Conservation (phyloP, 257 asterid genomes). For the Fraxinus americana region DNA sequence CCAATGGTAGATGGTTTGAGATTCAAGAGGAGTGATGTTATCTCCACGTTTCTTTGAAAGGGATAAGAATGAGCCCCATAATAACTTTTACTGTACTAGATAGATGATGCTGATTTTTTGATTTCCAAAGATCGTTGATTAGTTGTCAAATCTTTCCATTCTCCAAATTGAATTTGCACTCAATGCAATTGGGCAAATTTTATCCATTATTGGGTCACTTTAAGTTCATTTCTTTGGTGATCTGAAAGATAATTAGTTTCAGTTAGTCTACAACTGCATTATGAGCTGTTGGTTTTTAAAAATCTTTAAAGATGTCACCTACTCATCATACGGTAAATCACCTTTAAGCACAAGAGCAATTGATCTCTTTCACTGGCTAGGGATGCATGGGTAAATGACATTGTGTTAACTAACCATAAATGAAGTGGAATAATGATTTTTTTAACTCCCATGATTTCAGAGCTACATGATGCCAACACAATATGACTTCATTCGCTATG, state of each 20-base stretch:
- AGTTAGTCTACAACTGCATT: neutral
- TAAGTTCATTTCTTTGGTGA: constrained; percentile 11
- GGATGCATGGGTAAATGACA: neutral
- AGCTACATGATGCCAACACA: neutral
- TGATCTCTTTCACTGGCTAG: neutral
- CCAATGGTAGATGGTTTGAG: neutral
- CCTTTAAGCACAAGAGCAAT: constrained; percentile 5
- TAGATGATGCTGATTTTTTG: constrained; percentile 11
- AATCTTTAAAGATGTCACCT: neutral
- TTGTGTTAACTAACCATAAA: neutral
- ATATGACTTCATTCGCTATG: constrained; percentile 8
- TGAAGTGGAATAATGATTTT: neutral
- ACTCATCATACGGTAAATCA: constrained; percentile 11
- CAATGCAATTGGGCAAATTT: neutral
- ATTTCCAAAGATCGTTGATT: neutral
- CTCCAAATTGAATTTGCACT: constrained; percentile 11
- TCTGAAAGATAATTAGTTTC: neutral
- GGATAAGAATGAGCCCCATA: neutral
- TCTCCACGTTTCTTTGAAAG: neutral
- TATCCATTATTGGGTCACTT: constrained; percentile 2
- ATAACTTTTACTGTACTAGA: neutral
- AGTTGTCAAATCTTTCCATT: constrained; percentile 6
- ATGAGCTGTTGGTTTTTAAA: neutral
- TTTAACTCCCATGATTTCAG: neutral
- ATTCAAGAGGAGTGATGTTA: constrained; percentile 16